A percentile compares a stretch with the other conserved stretches of the same genome.
These are phyloP conservation scores for Fusarium caatingaense DNA, from an alignment of 2,329 filamentous ascomycete genomes.

Conservation along the genomic window DNA sequence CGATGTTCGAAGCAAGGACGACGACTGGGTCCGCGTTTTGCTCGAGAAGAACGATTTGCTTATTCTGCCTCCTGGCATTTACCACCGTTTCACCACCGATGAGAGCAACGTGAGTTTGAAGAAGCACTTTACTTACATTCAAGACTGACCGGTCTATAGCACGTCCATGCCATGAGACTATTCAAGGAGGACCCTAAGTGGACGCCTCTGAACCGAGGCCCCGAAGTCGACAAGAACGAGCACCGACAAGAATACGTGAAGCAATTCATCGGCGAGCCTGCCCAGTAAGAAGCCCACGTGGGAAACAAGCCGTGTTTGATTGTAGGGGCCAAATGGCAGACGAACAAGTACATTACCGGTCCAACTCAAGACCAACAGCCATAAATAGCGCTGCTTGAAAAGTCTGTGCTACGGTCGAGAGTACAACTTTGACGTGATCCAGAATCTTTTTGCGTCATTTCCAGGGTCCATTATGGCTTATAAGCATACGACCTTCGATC, in stretches of 20 bases:
- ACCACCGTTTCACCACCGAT: slow-evolving; percentile 97
- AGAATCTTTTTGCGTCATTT: slow-evolving; percentile 33
- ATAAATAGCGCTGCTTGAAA: slow-evolving; percentile 6
- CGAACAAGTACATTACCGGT: slow-evolving; percentile 18
- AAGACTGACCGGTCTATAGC: slow-evolving; percentile 63
- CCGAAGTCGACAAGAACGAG: slow-evolving; percentile 81
- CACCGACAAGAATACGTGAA: slow-evolving; percentile 82
- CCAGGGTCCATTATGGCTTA: neutral
- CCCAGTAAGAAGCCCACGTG: slow-evolving; percentile 43
- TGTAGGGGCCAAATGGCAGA: slow-evolving; percentile 26
- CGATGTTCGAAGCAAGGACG: slow-evolving; percentile 84
- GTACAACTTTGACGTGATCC: slow-evolving; percentile 33
- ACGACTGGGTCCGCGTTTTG: slow-evolving; percentile 89
- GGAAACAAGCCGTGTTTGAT: slow-evolving; percentile 19
- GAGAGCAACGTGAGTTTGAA: slow-evolving; percentile 78
- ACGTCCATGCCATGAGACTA: slow-evolving; percentile 92
- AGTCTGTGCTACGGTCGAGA: slow-evolving; percentile 6
- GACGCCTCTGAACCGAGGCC: slow-evolving; percentile 87
- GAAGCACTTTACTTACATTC: neutral
- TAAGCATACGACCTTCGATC: slow-evolving; percentile 24
- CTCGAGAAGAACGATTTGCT: slow-evolving; percentile 91
- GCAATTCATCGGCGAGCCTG: slow-evolving; percentile 53
- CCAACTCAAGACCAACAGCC: slow-evolving; percentile 20
- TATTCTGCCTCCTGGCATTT: slow-evolving; percentile 93
- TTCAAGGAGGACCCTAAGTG: slow-evolving; percentile 99